Evolutionary conservation across 768 basidiomycete genomes (phyloP), one percentile per base, ranked within the genome.

Genomic region (Ramaria sp.): DNA sequence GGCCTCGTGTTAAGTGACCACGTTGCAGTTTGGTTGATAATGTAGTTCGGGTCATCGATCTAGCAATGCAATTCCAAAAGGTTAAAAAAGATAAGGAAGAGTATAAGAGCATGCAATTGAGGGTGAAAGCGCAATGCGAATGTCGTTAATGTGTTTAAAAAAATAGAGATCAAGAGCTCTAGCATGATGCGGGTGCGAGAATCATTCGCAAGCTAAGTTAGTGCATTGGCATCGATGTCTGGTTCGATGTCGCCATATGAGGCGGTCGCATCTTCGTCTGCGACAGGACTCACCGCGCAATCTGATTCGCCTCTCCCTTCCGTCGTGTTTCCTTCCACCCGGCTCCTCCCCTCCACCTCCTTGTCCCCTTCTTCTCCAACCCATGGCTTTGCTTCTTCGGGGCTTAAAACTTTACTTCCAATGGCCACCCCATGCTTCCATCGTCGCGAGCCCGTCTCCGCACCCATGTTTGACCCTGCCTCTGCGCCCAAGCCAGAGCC

Each of bases 221-320:
- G 34, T 37, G 34, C 13, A 13, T 37, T 10, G 4, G 27, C 27
- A 27, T 13, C 34, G 9, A 13, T 37, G 34, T 37, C 34, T 3
- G 34, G 34, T 10, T 10, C 34, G 34, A 10, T 37, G 34, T 37
- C 47, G 33, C 41, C 48, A 53, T 69, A 66, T 7, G 51, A 45
- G 9, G 56, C 42, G 30, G 62, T 46, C 12, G 64, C 31, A 33
- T 63, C 42, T 5, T 43, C 13, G 50, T 60, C 7, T 22, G 42
- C 7, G 42, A 13, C 42, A 43, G 20, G n/a, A 60, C 49, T 39
- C 59, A 60, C 20, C 59, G 57, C 34, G 53, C 60, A 4, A 57
- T 54, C 12, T 64, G 59, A 0, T 55, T 60, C 22, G 63, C 65
- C 12, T 61, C 60, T 60, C 13, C 55, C 57, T 20, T 52, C 50